These are phyloP conservation scores for Fusarium ambrosium DNA, from an alignment of 2,329 filamentous ascomycete species.

Conservation along the genomic window DNA sequence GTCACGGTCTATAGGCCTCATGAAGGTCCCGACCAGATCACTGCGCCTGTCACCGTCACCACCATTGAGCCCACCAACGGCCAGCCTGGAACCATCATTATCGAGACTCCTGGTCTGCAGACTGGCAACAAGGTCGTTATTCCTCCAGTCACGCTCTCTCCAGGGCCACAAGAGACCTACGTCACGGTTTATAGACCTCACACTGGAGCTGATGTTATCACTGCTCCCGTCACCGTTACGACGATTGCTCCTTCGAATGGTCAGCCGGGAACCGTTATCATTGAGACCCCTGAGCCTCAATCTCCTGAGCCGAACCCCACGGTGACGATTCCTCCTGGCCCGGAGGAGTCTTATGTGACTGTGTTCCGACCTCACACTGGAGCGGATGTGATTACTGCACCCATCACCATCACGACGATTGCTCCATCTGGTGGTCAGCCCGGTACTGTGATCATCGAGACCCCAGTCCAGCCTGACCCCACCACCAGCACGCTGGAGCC, in stretches of 20 bases:
- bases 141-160: conserved; percentile 8
- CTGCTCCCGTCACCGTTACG: conserved; percentile 27
- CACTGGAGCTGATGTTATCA: conserved; percentile 22
- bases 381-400: conserved; percentile 16
- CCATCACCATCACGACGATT: conserved; percentile 24
- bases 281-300: conserved; percentile 21
- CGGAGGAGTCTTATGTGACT: conserved; percentile 25
- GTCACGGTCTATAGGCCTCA: conserved; percentile 35
- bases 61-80: conserved; percentile 23
- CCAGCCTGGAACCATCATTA: conserved; percentile 26
- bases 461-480: conserved; percentile 21
- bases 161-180: not conserved
- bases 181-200: conserved; percentile 25
- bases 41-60: conserved; percentile 24
- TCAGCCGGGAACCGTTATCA: conserved; percentile 26
- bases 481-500: not conserved
- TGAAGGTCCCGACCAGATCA: conserved; percentile 19
- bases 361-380: conserved; percentile 32
- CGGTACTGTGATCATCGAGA: conserved; percentile 34
- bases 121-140: not conserved
- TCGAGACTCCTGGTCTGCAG: conserved; percentile 24
- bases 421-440: conserved; percentile 22
- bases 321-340: conserved; percentile 21
- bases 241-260: conserved; percentile 25
- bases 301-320: conserved; percentile 15